Percentiles rank a stretch among this genome's conserved stretches.
Conservation (phyloP, 169 alveolate genomes). For the Plasmodium billcollinsi region DNA sequence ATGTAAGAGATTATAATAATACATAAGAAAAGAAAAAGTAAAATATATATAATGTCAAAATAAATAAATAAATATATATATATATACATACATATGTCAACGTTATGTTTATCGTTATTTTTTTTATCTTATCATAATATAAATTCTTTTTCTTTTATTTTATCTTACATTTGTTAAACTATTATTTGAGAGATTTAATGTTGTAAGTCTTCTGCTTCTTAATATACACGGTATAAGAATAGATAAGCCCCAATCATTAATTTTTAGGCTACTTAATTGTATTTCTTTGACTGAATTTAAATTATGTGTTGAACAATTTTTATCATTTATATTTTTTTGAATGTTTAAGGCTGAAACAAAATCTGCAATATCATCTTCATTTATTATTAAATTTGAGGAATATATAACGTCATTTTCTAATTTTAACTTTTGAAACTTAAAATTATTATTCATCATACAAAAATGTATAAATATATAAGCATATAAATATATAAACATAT, state of each 20-base stretch:
- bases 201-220: conserved; percentile 30
- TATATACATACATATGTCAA: not conserved
- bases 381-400: conserved; percentile 33
- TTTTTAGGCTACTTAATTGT: conserved; percentile 42
- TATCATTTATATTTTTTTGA: not conserved
- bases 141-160: not conserved
- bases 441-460: not conserved
- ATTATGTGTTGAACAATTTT: not conserved
- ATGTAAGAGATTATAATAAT: not conserved
- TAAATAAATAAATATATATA: too few species aligned
- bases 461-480: not conserved
- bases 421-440: conserved; percentile 17
- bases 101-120: not conserved
- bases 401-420: conserved; percentile 16
- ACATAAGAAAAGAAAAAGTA: not conserved
- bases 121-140: not conserved
- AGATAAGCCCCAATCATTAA: conserved; percentile 52
- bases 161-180: conserved; percentile 51
- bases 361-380: conserved; percentile 64
- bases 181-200: conserved; percentile 39
- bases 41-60: too few species aligned
- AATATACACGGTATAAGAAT: conserved; percentile 58
- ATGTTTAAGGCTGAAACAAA: conserved; percentile 48
- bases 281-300: conserved; percentile 18
- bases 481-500: not conserved